Evolutionary conservation across 352 stramenopile genomes (phyloP).

Genomic region (Elongisporangium anandrum): DNA sequence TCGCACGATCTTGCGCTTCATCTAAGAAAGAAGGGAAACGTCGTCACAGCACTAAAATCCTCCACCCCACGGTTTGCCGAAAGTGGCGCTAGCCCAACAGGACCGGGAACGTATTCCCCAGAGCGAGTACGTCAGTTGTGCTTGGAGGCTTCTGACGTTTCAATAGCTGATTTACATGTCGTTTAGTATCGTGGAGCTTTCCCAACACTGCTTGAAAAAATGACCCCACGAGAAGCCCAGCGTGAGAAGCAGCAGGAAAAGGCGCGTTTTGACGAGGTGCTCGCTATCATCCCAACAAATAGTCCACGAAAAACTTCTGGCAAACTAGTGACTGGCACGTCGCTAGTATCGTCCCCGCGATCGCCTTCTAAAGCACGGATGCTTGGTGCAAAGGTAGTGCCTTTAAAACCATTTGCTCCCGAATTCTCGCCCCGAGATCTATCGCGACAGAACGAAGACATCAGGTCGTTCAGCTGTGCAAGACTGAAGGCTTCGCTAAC

Average conservation of each 20-base stretch:
- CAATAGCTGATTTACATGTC: too few relatives aligned
- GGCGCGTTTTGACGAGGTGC: conserved; percentile 14
- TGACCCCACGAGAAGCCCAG: conserved; percentile 16
- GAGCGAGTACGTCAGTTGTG: conserved; percentile 28
- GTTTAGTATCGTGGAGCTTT: conserved; percentile 46
- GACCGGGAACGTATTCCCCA: conserved; percentile 37
- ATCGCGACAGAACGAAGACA: not conserved
- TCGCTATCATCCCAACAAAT: conserved; percentile 18
- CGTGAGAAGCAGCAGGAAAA: conserved; percentile 23
- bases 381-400: not conserved
- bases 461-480: not conserved
- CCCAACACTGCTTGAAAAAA: conserved; percentile 31
- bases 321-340: not conserved
- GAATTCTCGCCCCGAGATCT: not conserved
- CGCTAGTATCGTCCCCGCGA: not conserved
- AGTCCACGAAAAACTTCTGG: not conserved
- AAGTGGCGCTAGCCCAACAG: conserved; percentile 7
- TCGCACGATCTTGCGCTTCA: conserved; percentile 25
- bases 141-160: too few relatives aligned
- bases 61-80: conserved; percentile 32
- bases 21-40: conserved; percentile 31
- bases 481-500: not conserved
- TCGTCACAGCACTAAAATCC: conserved; percentile 34
- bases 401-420: not conserved
- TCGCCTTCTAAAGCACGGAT: too few relatives aligned